Evolutionary conservation across 441 rosid species (phyloP).

Genomic region (Dalechampia spathulata): DNA sequence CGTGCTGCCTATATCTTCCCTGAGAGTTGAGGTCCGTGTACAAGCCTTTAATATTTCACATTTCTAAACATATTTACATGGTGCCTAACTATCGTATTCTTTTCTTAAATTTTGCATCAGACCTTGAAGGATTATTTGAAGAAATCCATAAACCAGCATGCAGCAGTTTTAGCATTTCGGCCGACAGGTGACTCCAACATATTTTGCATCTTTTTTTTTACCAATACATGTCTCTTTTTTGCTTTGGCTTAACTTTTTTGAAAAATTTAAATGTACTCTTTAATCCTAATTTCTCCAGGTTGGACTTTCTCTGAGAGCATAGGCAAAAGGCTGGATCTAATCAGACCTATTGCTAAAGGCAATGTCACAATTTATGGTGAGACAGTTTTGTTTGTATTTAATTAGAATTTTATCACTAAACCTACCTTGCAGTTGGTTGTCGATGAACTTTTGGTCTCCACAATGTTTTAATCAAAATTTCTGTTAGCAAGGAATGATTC

Average conservation of each 20-base stretch:
- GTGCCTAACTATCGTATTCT: constrained; percentile 5
- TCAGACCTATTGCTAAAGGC: constrained; percentile 53
- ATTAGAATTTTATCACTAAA: constrained; percentile 2
- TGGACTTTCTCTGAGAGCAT: constrained; percentile 68
- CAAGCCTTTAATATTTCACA: constrained; percentile 1
- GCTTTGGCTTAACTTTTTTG: too few relatives aligned
- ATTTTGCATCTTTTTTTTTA: too few relatives aligned
- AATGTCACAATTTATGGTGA: constrained; percentile 67
- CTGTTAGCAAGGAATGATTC: constrained; percentile 7
- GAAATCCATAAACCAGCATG: constrained; percentile 34
- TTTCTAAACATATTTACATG: not conserved
- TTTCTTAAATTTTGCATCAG: constrained; percentile 22
- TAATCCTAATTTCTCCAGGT: constrained; percentile 30
- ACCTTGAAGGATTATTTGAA: constrained; percentile 48
- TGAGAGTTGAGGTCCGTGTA: constrained; percentile 50
- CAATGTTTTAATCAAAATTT: not conserved
- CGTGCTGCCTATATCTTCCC: constrained; percentile 66
- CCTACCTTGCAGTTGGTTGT: constrained; percentile 11
- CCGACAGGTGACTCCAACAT: constrained; percentile 52
- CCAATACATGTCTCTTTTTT: too few relatives aligned
- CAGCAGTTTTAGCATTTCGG: constrained; percentile 63
- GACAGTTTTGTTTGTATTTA: constrained; percentile 18
- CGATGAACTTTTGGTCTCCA: not conserved
- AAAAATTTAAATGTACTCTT: not conserved
- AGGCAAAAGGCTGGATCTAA: constrained; percentile 55